phyloP scores from a whole-genome alignment of 2,329 filamentous ascomycete genomes.

The Balansia obtecta region DNA sequence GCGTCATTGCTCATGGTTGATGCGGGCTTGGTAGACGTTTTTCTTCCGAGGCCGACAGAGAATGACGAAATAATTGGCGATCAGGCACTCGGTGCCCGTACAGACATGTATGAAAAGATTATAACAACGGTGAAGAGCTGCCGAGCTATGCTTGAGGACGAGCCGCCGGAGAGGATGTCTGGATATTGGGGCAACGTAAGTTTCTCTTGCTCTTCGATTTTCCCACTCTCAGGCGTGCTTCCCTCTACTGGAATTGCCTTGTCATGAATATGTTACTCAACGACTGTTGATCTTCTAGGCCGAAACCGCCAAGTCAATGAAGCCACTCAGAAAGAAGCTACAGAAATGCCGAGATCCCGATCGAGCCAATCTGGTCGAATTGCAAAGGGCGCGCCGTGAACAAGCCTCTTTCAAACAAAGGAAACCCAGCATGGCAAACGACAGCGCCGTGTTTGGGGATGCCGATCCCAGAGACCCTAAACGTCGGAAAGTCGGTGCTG shows the following conservation, averaged over 20 bases:
- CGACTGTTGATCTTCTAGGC: conserved; percentile 18
- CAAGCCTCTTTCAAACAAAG: conserved; percentile 32
- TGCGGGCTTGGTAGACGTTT: conserved; percentile 39
- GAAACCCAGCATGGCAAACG: conserved; percentile 25
- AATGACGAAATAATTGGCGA: conserved; percentile 16
- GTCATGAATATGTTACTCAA: too few species aligned
- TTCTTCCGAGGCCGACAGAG: conserved; percentile 28
- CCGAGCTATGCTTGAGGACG: conserved; percentile 40
- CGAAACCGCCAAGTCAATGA: conserved; percentile 33
- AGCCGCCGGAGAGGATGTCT: conserved; percentile 42
- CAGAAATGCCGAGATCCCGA: conserved; percentile 63
- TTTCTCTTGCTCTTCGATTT: not conserved
- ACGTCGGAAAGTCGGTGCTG: conserved; percentile 29
- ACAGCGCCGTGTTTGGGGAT: conserved; percentile 35
- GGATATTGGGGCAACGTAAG: conserved; percentile 42
- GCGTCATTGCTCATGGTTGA: conserved; percentile 70
- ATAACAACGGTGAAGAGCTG: conserved; percentile 37
- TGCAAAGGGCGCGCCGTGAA: conserved; percentile 52
- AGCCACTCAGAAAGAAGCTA: conserved; percentile 55
- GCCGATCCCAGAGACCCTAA: conserved; percentile 27
- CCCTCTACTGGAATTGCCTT: too few species aligned
- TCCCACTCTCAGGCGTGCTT: not conserved
- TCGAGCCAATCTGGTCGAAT: conserved; percentile 56
- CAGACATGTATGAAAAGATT: conserved; percentile 32
- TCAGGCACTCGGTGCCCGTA: conserved; percentile 11